A percentile compares a stretch with the other conserved stretches of the same genome.
These are phyloP conservation scores for Alternaria viburni DNA, from an alignment of 2,329 filamentous ascomycete genomes.

Conservation along the genomic window DNA sequence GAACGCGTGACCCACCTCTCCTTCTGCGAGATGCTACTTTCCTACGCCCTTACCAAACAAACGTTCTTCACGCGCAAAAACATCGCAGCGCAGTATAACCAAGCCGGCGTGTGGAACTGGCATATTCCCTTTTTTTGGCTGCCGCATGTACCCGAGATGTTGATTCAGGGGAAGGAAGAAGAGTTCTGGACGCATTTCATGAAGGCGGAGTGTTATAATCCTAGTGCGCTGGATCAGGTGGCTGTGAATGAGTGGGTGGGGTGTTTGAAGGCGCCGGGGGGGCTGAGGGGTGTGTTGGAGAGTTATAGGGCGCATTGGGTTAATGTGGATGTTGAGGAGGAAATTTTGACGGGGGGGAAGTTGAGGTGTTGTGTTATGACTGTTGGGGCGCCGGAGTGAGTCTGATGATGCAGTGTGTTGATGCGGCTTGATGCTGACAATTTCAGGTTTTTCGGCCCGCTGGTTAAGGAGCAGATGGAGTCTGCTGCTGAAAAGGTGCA, in stretches of 20 bases:
- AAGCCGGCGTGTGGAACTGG: constrained; percentile 30
- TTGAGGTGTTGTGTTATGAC: constrained; percentile 28
- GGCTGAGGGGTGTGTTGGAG: constrained; percentile 24
- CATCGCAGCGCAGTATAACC: constrained; percentile 27
- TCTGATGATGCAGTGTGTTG: background rate
- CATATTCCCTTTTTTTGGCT: constrained; percentile 41
- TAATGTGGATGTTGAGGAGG: constrained; percentile 28
- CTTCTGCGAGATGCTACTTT: constrained; percentile 31
- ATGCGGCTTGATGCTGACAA: background rate
- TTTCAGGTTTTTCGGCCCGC: constrained; percentile 22
- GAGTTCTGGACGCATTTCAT: constrained; percentile 52
- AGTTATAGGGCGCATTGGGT: constrained; percentile 29
- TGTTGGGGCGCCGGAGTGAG: constrained; percentile 27
- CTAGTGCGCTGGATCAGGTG: constrained; percentile 39
- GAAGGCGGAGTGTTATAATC: constrained; percentile 51
- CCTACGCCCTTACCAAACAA: constrained; percentile 20
- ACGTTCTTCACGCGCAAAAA: constrained; percentile 30
- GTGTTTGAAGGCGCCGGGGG: constrained; percentile 26
- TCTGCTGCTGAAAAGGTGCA: constrained; percentile 37
- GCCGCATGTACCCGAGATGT: constrained; percentile 49
- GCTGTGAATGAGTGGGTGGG: constrained; percentile 29
- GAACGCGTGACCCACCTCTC: constrained; percentile 23
- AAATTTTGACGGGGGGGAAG: constrained; percentile 23
- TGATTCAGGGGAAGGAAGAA: constrained; percentile 47
- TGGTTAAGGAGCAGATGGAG: constrained; percentile 34